Evolutionary conservation across 2,329 filamentous ascomycete genomes (phyloP).

Genomic region (Colletotrichum sp.): DNA sequence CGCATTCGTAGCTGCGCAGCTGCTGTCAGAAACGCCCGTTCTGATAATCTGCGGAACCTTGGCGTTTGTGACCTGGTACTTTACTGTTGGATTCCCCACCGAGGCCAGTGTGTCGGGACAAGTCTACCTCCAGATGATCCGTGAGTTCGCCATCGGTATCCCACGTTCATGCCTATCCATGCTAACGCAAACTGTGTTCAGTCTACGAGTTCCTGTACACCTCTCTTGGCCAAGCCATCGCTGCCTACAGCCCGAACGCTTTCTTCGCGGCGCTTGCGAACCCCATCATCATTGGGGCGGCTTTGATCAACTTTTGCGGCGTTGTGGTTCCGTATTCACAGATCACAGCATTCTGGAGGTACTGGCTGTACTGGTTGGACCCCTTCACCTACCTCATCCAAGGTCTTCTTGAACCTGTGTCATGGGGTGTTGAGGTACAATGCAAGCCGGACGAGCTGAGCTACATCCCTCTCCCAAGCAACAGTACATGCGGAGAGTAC

Average conservation of each 20-base stretch:
- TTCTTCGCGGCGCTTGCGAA: constrained; percentile 54
- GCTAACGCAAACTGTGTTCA: neutral
- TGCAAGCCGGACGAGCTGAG: constrained; percentile 36
- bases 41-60: constrained; percentile 47
- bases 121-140: constrained; percentile 36
- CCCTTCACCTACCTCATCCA: constrained; percentile 47
- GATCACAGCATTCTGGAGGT: constrained; percentile 29
- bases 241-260: constrained; percentile 55
- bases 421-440: constrained; percentile 42
- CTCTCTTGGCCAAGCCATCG: constrained; percentile 47
- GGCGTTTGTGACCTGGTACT: constrained; percentile 53
- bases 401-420: constrained; percentile 37
- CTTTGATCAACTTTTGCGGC: constrained; percentile 36
- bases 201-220: constrained; percentile 47
- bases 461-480: neutral
- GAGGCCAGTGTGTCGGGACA: constrained; percentile 21
- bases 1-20: constrained; percentile 49
- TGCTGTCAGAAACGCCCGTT: constrained; percentile 52
- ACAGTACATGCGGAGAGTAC: neutral
- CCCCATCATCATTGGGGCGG: constrained; percentile 46
- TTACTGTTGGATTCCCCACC: constrained; percentile 40
- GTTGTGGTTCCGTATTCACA: constrained; percentile 27
- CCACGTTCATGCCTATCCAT: constrained; percentile 39
- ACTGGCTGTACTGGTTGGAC: constrained; percentile 45
- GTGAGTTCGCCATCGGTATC: constrained; percentile 38